These are phyloP conservation scores for Sarocladiaceae sp. DNA, from an alignment of 2,329 filamentous ascomycete genomes.

Conservation along the genomic window DNA sequence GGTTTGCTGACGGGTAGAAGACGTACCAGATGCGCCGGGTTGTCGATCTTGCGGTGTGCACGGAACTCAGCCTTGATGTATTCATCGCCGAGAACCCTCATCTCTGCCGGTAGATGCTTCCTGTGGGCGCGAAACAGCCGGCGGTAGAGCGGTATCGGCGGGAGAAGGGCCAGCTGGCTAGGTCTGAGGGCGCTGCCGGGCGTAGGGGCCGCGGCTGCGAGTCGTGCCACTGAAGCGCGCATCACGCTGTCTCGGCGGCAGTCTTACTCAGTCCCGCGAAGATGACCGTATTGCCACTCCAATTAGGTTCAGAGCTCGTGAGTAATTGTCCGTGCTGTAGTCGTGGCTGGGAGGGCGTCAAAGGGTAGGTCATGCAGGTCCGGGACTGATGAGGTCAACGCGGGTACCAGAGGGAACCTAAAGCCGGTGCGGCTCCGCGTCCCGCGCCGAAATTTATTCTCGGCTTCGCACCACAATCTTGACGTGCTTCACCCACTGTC, in stretches of 20 bases:
- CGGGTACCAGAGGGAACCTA: too few species aligned
- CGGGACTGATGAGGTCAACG: conserved; percentile 5
- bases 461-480: not conserved
- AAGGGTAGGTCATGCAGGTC: not conserved
- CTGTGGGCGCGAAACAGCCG: conserved; percentile 82
- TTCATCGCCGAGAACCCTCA: conserved; percentile 79
- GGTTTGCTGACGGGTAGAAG: not conserved
- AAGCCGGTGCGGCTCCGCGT: conserved; percentile 3
- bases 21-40: conserved; percentile 81
- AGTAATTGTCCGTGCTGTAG: too few species aligned
- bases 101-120: conserved; percentile 64
- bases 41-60: conserved; percentile 76
- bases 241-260: conserved; percentile 17
- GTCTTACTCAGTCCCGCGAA: too few species aligned
- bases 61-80: conserved; percentile 93
- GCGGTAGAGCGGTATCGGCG: conserved; percentile 84
- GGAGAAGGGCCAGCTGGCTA: conserved; percentile 62
- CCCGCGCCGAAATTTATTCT: conserved; percentile 7
- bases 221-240: conserved; percentile 19
- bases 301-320: too few species aligned
- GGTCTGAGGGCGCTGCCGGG: conserved; percentile 25
- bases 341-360: too few species aligned
- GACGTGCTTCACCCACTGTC: not conserved
- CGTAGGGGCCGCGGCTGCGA: conserved; percentile 32
- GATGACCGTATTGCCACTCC: too few species aligned